Percentiles rank a stretch among this genome's conserved stretches.
Conservation (phyloP, 2,329 filamentous ascomycete genomes). For the Pezicula radicicola region DNA sequence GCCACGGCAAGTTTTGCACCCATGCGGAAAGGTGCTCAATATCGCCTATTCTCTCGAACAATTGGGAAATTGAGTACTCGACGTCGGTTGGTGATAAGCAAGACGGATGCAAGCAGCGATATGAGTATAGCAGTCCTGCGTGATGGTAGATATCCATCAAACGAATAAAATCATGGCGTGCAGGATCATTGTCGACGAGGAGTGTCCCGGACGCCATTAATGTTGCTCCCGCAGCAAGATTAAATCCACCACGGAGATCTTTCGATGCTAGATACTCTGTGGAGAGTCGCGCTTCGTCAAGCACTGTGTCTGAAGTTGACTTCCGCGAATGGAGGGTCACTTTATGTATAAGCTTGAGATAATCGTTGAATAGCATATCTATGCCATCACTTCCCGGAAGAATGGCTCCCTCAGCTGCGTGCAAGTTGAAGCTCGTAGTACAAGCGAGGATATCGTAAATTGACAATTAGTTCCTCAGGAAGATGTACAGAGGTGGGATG, state of each 20-base stretch:
- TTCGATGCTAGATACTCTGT: neutral
- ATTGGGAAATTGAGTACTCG: neutral
- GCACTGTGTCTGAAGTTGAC: neutral
- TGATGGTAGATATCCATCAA: neutral
- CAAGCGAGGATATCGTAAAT: neutral
- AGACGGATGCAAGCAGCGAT: neutral
- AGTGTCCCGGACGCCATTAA: neutral
- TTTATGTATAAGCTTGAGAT: neutral
- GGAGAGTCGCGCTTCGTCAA: neutral
- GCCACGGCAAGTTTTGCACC: neutral
- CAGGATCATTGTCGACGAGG: neutral
- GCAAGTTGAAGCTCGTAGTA: neutral
- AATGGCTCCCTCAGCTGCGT: neutral
- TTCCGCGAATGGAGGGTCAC: neutral
- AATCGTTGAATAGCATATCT: neutral
- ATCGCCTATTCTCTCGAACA: neutral
- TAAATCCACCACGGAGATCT: neutral
- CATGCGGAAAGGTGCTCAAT: neutral
- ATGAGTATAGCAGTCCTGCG: neutral
- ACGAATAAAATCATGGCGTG: neutral
- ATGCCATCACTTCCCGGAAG: neutral
- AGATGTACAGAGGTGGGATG: neutral
- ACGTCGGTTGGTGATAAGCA: neutral
- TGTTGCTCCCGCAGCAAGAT: neutral
- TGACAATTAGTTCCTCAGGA: neutral